Base-by-base conservation (phyloP, 805 yeast species). In the Lachancea lanzarotensis region DNA sequence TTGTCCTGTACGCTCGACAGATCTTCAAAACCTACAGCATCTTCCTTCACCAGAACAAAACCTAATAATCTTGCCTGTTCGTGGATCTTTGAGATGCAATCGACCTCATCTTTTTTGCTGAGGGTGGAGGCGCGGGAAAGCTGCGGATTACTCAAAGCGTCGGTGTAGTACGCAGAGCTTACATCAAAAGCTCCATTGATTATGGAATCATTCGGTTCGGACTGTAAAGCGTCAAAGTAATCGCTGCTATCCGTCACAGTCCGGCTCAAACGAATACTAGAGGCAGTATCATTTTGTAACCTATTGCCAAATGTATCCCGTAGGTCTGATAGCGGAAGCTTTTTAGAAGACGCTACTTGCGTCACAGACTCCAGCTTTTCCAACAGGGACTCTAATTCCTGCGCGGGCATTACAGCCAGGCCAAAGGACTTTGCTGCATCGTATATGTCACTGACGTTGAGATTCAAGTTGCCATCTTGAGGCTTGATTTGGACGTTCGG, bases 381-480 rank as follows among this genome's bases (percentile, higher is more conserved):
- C 40, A 71, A 47, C 18, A 73, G 52, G 1, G 54, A 43, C 38
- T 59, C 62, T 50, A 71, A 74, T 45, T 74, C 79, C 0, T 71
- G 75, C 5, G 59, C 50, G 1, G 78, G 69, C 35, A 76, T 49
- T 1, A 75, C 71, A 2, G 71, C 64, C 40, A 76, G 54, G 8
- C 71, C 70, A 51, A 71, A 70, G 13, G 59, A 59, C 53, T 66
- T 69, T 3, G 81, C 65, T 16, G 57, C 60, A 31, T 59, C 54
- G 43, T 62, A 62, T 5, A 67, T 50, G 37, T 64, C 66, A 1
- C 65, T 50, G 39, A 60, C 65, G 2, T 8, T 8, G 8, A 22
- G 25, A 22, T 4, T 22, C 25, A 8, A 4, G 8, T 4, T 4
- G 25, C 25, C 25, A 6, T 22, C 25, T 8, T 8, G 25, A 8